phyloP scores from a whole-genome alignment of 495 filamentous ascomycete genomes.

The Glarea lozoyensis region DNA sequence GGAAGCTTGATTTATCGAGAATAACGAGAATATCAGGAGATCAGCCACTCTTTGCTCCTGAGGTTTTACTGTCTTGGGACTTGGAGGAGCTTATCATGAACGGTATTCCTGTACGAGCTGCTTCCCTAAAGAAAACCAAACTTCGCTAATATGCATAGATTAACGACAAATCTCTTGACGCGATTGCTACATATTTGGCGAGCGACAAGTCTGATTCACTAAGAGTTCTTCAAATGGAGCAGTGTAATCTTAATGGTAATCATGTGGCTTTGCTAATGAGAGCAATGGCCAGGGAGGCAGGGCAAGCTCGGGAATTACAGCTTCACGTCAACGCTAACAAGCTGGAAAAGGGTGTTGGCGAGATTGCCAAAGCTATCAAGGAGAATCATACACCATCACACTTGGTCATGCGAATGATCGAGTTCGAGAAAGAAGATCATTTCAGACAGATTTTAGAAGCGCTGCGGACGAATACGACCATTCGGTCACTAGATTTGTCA shows the following conservation, averaged over 20 bases:
- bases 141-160: constrained; percentile 24
- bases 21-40: constrained; percentile 51
- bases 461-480: constrained; percentile 60
- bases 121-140: not conserved
- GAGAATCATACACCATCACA: constrained; percentile 56
- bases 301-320: constrained; percentile 56
- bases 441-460: constrained; percentile 69
- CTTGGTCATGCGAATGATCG: constrained; percentile 76
- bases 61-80: constrained; percentile 62
- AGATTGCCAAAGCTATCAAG: constrained; percentile 61
- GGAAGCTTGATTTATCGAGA: constrained; percentile 64
- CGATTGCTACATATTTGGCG: constrained; percentile 55
- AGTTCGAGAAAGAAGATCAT: constrained; percentile 65
- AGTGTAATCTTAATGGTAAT: constrained; percentile 70
- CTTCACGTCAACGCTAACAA: constrained; percentile 75
- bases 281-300: constrained; percentile 50
- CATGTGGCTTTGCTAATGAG: constrained; percentile 72
- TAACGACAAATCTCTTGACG: constrained; percentile 44
- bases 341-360: constrained; percentile 57
- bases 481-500: constrained; percentile 76
- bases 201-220: constrained; percentile 56
- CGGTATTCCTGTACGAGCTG: constrained; percentile 47
- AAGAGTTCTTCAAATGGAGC: constrained; percentile 61
- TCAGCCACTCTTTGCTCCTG: constrained; percentile 56
- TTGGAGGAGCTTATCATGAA: constrained; percentile 66